Evolutionary conservation across 1,284 basidiomycete genomes (phyloP), one percentile per base, ranked within the genome.

Genomic region (Ustilago bromivora): DNA sequence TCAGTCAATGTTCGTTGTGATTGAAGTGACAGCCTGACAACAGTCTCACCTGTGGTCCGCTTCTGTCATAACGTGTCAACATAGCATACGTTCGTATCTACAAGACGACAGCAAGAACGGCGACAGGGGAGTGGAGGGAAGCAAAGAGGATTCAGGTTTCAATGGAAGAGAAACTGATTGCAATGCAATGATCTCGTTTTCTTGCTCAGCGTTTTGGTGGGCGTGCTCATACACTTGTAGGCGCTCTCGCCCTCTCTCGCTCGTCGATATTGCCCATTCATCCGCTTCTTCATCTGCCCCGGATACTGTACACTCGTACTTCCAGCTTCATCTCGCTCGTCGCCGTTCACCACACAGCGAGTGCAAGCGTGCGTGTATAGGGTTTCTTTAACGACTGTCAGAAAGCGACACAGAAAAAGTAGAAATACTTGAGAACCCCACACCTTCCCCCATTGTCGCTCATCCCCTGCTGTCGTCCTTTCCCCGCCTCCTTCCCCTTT

Each of bases 351-450:
- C 23, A 3, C 3, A 28, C 23, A 28, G 23, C 23, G 23, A 28
- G 23, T 49, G n/a, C 10, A n/a, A 28, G n/a, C 46, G n/a, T 31
- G 23, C 4, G 13, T 51, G 23, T 15, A 51, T 51, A 51, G 6
- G 49, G 10, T 51, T 49, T 28, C 23, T 49, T 49, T 49, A 23
- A 49, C 46, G 46, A 2, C 46, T 49, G 46, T 49, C 46, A 23
- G 46, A 49, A 2, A 31, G 46, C 10, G 9, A 15, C 15, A 8
- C 11, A 28, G 28, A 57, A 58, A 64, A 64, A 19, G 62, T 64
- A 64, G 62, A 64, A 64, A 64, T 64, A 64, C 43, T 31, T n/a
- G 34, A 10, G 35, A 36, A 19, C 32, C 34, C n/a, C 17, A 9
- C 15, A n/a, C 38, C 19, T 61, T 38, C 57, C 28, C 46, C 62